Base-by-base conservation (phyloP, 495 filamentous ascomycete species). In the Penicillium atrosanguineum region DNA sequence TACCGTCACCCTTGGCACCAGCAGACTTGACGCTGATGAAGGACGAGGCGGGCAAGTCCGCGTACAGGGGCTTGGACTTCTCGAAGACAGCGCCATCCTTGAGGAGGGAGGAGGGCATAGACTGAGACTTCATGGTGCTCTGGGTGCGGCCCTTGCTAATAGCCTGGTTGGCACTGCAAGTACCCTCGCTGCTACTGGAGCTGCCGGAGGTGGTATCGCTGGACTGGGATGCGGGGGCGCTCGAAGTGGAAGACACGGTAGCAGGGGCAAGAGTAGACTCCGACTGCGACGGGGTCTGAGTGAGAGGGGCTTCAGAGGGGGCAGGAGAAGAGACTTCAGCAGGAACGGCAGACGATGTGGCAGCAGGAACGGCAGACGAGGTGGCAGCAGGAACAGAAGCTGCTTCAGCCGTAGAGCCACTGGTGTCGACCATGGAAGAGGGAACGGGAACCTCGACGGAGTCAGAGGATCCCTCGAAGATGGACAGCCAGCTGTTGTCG, bases 1-100 rank as follows among this genome's bases (percentile, higher is more conserved):
- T 53, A n/a, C 83, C 84, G 52, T 86, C 91, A 61, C 93, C 93
- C 68, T 84, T 87, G 58, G 89, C 91, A 40, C 91, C 93, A 11
- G 79, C 75, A 29, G 77, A 71, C 69, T 89, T 90, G 66, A 91
- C 85, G 61, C 87, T 91, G 56, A 91, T 61, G 62, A 87, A 85
- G 5, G 64, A 67, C 0, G 70, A 72, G 5, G 73, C 71, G 1
- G 75, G 57, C n/a, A 76, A 52, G 11, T 62, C 62, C 40, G 80
- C 77, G 64, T 91, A 91, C 20, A 87, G 79, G 9, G 87, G 87
- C 74, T 85, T 87, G 39, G 83, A 81, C 11, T 79, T 77, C 56
- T 85, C 79, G 57, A 86, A 89, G 52, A 87, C 79, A 25, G 77
- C 79, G 41, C 78, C 77, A 37, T 67, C 55, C 11, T 53, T 64